A percentile compares a stretch with the other conserved stretches of the same genome.
Conservation (phyloP, 2,329 filamentous ascomycete species). For the Ascochyta rabiei region DNA sequence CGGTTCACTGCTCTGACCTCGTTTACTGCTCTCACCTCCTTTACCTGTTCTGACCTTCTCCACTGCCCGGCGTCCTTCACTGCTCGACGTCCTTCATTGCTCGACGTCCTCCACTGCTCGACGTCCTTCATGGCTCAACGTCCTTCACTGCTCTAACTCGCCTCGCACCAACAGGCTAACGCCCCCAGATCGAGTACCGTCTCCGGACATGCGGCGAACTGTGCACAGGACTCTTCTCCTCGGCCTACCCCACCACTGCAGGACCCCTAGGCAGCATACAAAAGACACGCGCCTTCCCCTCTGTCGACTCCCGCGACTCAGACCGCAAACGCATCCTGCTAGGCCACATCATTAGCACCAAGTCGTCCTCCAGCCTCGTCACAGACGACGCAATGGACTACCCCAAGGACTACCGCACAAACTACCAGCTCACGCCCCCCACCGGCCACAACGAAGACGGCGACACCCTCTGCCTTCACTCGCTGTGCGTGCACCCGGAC, state of each 20-base stretch:
- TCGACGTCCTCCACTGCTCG: too few species aligned
- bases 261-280: conserved; percentile 54
- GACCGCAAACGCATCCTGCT: conserved; percentile 69
- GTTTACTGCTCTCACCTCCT: too few species aligned
- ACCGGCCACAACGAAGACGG: conserved; percentile 76
- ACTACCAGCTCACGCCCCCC: conserved; percentile 38
- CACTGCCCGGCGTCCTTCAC: too few species aligned
- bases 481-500: conserved; percentile 76
- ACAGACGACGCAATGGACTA: conserved; percentile 79
- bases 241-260: conserved; percentile 60
- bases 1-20: background rate
- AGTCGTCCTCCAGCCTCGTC: conserved; percentile 66
- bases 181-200: conserved; percentile 73
- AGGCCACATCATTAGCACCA: conserved; percentile 78
- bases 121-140: too few species aligned
- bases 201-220: conserved; percentile 76
- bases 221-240: conserved; percentile 80
- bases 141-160: too few species aligned
- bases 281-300: conserved; percentile 61
- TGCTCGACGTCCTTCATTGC: too few species aligned
- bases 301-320: conserved; percentile 66
- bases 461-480: conserved; percentile 79
- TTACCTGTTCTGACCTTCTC: too few species aligned
- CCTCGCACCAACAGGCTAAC: background rate
- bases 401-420: conserved; percentile 69